Evolutionary conservation across 768 basidiomycete genomes (phyloP), one percentile per base, ranked within the genome.

Genomic region (Symmetrospora coprosmae): DNA sequence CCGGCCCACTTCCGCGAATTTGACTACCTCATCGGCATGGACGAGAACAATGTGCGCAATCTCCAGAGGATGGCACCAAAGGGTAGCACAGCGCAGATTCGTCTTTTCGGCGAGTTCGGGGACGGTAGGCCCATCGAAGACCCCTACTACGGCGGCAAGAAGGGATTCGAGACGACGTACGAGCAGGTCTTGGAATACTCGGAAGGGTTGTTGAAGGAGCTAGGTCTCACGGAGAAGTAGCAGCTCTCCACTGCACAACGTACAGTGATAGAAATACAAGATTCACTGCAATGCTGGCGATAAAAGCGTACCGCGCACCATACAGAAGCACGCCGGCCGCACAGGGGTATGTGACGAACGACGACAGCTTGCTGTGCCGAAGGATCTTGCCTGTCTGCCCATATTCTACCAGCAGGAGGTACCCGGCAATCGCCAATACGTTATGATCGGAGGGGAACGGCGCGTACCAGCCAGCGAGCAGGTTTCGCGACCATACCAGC

Each of bases 401-500:
- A 23, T 64, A 56, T 60, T 72, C 69, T 23, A 68, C 64, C 19
- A 67, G 50, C 14, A 66, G 55, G 2, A 71, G 52, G 59, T 65
- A 70, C 5, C 66, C 66, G 7, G 67, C 27, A 2, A 72, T 55
- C 17, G 63, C 30, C 13, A 71, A 40, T 14, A 72, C 62, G 39
- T 68, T 64, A 68, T 89, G 87, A 69, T 91, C 88, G 0, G 85
- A 82, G 40, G 82, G 79, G 71, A 89, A 91, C 2, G 85, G 85
- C 4, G 82, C 82, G 7, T 79, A 82, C 62, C 81, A 78, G 9
- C 87, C 85, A 0, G 85, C 85, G 35, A 80, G 77, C 11, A 92
- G 74, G 37, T 89, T 91, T 49, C 88, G 80, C 2, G 83, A 84
- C 91, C 91, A 96, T 2, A 92, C 88, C 1, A 80, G 83, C 25